phyloP scores from a whole-genome alignment of 345 rosid species.

The Euphorbia lathyris region DNA sequence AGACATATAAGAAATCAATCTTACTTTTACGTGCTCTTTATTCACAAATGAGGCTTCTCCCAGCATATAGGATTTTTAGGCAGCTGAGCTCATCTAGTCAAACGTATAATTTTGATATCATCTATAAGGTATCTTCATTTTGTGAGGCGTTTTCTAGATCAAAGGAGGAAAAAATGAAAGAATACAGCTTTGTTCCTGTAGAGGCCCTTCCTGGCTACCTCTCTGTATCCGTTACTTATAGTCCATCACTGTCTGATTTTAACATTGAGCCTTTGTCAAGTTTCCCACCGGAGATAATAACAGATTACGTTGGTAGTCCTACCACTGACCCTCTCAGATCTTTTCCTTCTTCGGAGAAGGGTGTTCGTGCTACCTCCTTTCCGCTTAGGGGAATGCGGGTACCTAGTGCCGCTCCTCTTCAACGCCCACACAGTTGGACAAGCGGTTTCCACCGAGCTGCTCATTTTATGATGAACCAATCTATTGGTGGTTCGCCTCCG shows the following conservation, averaged over 20 bases:
- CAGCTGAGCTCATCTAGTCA: slow-evolving; percentile 59
- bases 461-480: slow-evolving; percentile 43
- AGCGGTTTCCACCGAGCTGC: slow-evolving; percentile 67
- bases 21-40: slow-evolving; percentile 68
- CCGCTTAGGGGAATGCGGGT: slow-evolving; percentile 49
- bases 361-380: slow-evolving; percentile 51
- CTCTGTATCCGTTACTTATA: slow-evolving; percentile 59
- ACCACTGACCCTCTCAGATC: slow-evolving; percentile 72
- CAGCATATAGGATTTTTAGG: slow-evolving; percentile 67
- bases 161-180: slow-evolving; percentile 54
- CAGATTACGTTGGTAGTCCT: slow-evolving; percentile 88
- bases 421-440: slow-evolving; percentile 92
- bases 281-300: slow-evolving; percentile 68
- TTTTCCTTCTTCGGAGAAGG: slow-evolving; percentile 63
- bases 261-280: slow-evolving; percentile 58
- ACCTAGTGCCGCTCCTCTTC: slow-evolving; percentile 46
- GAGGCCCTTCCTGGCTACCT: slow-evolving; percentile 80
- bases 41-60: slow-evolving; percentile 73
- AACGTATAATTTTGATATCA: slow-evolving; percentile 53
- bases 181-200: slow-evolving; percentile 60
- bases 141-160: slow-evolving; percentile 59
- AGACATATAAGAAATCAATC: slow-evolving; percentile 77
- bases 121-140: slow-evolving; percentile 83
- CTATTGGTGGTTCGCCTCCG: slow-evolving; percentile 44
- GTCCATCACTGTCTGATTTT: slow-evolving; percentile 60